Percentiles rank a stretch among this genome's conserved stretches.
Evolutionary conservation across 23 red algal genomes (phyloP).

Genomic region (Rhodosorus marinus): DNA sequence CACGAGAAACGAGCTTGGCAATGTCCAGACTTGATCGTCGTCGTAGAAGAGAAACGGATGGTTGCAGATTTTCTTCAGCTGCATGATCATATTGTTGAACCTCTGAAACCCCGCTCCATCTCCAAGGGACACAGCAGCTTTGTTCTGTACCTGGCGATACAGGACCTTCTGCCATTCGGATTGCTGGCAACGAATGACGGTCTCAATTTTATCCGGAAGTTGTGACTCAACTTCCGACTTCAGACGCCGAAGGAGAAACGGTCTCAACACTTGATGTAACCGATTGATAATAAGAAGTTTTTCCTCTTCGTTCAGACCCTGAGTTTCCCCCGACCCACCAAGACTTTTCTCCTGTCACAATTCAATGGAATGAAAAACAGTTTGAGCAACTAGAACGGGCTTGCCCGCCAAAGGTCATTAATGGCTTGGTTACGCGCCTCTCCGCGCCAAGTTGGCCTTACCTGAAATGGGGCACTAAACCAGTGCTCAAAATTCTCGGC

Average conservation of each 20-base stretch:
- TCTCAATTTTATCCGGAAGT: constrained; percentile 86
- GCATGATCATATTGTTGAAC: constrained; percentile 97
- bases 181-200: constrained; percentile 64
- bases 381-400: too few species aligned
- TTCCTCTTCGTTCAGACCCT: constrained; percentile 40
- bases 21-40: constrained; percentile 52
- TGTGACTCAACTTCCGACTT: constrained; percentile 96
- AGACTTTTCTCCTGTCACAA: too few species aligned
- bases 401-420: too few species aligned
- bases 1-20: constrained; percentile 45
- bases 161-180: constrained; percentile 86
- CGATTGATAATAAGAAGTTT: constrained; percentile 79
- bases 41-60: constrained; percentile 87
- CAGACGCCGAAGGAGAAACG: constrained; percentile 70
- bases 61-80: constrained; percentile 95
- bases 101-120: constrained; percentile 26
- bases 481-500: constrained; percentile 85
- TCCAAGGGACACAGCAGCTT: too few species aligned
- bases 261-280: constrained; percentile 86
- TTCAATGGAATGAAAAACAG: not conserved
- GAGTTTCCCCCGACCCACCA: too few species aligned
- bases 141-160: constrained; percentile 46
- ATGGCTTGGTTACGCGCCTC: constrained; percentile 55
- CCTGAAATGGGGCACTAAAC: constrained; percentile 85
- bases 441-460: constrained; percentile 34